Percentiles rank a stretch among this genome's conserved stretches.
These are phyloP conservation scores for Aureobasidium melanogenum DNA, from an alignment of 2,329 filamentous ascomycete genomes.

Conservation along the genomic window DNA sequence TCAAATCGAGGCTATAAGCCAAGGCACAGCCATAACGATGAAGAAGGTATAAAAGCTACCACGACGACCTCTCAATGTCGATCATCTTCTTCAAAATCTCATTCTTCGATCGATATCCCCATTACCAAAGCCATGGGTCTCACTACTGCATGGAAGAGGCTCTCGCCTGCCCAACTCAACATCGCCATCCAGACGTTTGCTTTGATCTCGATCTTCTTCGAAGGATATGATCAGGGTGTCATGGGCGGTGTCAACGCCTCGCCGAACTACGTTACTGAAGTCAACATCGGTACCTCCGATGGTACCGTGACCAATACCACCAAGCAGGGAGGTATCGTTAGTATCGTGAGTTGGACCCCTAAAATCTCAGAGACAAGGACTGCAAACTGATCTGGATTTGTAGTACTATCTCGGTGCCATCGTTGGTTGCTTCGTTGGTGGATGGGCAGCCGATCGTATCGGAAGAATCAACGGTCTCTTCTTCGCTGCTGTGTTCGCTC, in stretches of 20 bases:
- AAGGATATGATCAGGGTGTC: slow-evolving; percentile 48
- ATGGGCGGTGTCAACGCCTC: slow-evolving; percentile 43
- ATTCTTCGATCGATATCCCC: not conserved
- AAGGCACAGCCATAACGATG: not conserved
- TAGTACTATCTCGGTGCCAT: slow-evolving; percentile 44
- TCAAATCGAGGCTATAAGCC: not conserved
- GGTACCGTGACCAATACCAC: slow-evolving; percentile 40
- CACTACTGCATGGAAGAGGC: slow-evolving; percentile 34
- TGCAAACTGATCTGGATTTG: not conserved
- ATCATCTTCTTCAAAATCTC: not conserved
- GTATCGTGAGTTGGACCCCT: slow-evolving; percentile 23
- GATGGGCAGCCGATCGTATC: slow-evolving; percentile 43
- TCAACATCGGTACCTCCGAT: slow-evolving; percentile 37
- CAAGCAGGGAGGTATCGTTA: slow-evolving; percentile 44
- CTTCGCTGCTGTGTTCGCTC: slow-evolving; percentile 38
- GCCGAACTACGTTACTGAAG: slow-evolving; percentile 33
- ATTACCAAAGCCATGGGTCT: slow-evolving; percentile 27
- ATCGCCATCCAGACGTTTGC: slow-evolving; percentile 29
- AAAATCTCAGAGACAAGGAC: no score
- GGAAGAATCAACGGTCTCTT: slow-evolving; percentile 46
- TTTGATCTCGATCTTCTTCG: slow-evolving; percentile 28
- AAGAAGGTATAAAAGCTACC: not conserved
- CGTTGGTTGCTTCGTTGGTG: slow-evolving; percentile 42
- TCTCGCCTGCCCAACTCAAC: slow-evolving; percentile 36
- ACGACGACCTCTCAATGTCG: not conserved